Conservation (phyloP, 768 basidiomycete genomes). For the Ramaria sp. region DNA sequence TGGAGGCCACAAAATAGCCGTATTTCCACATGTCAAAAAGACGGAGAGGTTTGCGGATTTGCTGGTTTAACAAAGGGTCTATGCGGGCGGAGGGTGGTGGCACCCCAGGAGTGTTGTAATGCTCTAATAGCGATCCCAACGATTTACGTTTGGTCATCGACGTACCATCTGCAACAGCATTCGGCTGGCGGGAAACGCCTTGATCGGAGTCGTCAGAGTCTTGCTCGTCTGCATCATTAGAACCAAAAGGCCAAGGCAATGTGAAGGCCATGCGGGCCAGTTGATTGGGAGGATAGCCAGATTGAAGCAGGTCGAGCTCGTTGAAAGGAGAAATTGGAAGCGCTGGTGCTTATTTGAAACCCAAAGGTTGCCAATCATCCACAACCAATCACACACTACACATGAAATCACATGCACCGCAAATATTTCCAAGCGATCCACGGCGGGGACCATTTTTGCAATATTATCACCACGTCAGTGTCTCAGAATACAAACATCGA, state of each 20-base stretch:
- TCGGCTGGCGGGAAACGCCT: background rate
- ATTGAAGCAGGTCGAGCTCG: background rate
- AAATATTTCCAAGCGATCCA: no score
- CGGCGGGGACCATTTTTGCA: no score
- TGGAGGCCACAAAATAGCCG: slow-evolving; percentile 46
- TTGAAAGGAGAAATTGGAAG: background rate
- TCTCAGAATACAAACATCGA: no score
- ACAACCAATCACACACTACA: background rate
- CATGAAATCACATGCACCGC: no score
- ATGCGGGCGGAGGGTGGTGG: slow-evolving; percentile 67
- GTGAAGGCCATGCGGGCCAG: background rate
- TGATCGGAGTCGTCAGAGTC: background rate
- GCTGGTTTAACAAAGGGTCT: slow-evolving; percentile 53
- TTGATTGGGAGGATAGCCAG: background rate
- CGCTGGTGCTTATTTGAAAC: background rate
- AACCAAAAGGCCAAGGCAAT: background rate
- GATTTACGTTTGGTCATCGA: slow-evolving; percentile 1
- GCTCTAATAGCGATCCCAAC: slow-evolving; percentile 22
- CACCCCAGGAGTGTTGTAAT: slow-evolving; percentile 60
- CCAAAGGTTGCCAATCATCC: no score
- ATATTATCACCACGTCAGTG: no score
- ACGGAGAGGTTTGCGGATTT: slow-evolving; percentile 42
- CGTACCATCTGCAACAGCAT: background rate
- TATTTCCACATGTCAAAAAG: slow-evolving; percentile 69
- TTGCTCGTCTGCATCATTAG: background rate